phyloP scores from a whole-genome alignment of 139 green algal species.

The Spirogloea muscicola region DNA sequence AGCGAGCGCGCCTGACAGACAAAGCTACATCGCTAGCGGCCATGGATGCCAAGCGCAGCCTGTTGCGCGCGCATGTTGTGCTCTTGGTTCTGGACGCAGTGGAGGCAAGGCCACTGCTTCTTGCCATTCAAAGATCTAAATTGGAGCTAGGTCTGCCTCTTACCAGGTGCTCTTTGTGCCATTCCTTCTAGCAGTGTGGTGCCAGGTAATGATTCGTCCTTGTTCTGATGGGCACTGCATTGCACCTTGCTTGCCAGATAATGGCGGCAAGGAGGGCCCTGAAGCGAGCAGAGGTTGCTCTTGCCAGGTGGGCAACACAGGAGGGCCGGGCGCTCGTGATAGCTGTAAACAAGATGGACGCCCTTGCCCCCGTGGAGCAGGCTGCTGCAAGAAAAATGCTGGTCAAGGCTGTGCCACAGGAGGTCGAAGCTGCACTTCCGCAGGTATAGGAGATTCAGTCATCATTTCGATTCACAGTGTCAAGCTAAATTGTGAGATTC shows the following conservation, averaged over 20 bases:
- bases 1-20: conserved; percentile 36
- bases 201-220: not conserved
- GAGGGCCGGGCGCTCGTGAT: conserved; percentile 46
- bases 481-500: too few relatives aligned
- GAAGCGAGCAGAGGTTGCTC: conserved; percentile 15
- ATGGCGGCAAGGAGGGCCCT: not conserved
- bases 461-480: too few relatives aligned
- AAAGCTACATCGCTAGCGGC: conserved; percentile 6
- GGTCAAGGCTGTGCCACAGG: not conserved
- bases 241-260: conserved; percentile 4
- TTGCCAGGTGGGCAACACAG: conserved; percentile 41
- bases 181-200: not conserved
- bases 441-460: too few relatives aligned
- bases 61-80: conserved; percentile 75
- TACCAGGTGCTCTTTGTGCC: not conserved
- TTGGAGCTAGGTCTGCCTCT: not conserved
- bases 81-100: conserved; percentile 76
- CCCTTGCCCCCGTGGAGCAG: not conserved
- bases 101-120: not conserved
- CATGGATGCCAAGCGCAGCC: conserved; percentile 43
- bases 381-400: not conserved
- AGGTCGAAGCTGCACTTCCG: conserved; percentile 5
- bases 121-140: not conserved
- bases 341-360: conserved; percentile 27
- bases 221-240: not conserved